These are phyloP conservation scores for Phialophora macrospora DNA, from an alignment of 2,329 filamentous ascomycete species.

Conservation along the genomic window DNA sequence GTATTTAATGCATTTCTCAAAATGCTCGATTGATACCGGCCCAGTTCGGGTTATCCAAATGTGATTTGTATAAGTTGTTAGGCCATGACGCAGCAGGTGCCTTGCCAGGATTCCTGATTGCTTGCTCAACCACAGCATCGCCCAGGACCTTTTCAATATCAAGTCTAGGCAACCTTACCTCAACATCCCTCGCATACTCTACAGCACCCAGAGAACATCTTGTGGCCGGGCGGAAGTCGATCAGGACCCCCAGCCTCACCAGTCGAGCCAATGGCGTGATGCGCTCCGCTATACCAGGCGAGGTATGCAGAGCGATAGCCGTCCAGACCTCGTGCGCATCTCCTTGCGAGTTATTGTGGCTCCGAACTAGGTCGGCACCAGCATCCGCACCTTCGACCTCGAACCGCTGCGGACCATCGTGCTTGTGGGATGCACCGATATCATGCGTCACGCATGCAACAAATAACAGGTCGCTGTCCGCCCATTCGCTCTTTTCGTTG, in stretches of 20 bases:
- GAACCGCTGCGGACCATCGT: constrained; percentile 48
- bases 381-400: constrained; percentile 55
- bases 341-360: constrained; percentile 26
- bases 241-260: constrained; percentile 46
- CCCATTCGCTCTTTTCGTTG: constrained; percentile 33
- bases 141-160: constrained; percentile 52
- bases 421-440: constrained; percentile 40
- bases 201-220: constrained; percentile 32
- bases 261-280: constrained; percentile 48
- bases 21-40: constrained; percentile 41
- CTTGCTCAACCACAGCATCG: constrained; percentile 51
- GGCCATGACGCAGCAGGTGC: constrained; percentile 49
- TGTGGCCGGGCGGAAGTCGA: constrained; percentile 47
- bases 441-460: constrained; percentile 46
- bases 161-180: constrained; percentile 43
- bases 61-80: constrained; percentile 39
- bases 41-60: constrained; percentile 38
- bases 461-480: constrained; percentile 38
- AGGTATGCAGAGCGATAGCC: constrained; percentile 53
- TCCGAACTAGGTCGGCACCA: constrained; percentile 44
- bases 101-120: constrained; percentile 45
- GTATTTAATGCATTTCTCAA: constrained; percentile 21
- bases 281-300: constrained; percentile 52
- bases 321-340: constrained; percentile 51
- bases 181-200: constrained; percentile 36